These are phyloP conservation scores for Penicillium sp. DNA, from an alignment of 2,329 filamentous ascomycete genomes.

Conservation along the genomic window DNA sequence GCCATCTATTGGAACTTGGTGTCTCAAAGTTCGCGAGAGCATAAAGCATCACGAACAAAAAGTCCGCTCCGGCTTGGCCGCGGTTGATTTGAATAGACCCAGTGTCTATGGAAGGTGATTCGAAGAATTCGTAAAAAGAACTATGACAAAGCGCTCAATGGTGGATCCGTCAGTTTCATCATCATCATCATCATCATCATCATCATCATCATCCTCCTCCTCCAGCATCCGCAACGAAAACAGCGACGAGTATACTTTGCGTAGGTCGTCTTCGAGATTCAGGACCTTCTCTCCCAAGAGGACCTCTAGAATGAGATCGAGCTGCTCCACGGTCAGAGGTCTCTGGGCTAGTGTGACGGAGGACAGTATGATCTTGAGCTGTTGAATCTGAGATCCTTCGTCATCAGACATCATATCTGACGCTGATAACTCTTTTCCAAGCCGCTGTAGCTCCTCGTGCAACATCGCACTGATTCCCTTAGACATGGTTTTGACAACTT, in stretches of 20 bases:
- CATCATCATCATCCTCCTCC: background rate
- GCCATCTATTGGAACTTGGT: background rate
- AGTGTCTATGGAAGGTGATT: background rate
- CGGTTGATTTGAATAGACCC: background rate
- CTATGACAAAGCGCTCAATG: background rate
- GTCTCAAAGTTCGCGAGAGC: background rate
- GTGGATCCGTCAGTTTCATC: background rate
- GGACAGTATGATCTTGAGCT: background rate
- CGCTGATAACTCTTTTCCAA: background rate
- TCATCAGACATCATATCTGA: background rate
- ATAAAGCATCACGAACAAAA: background rate
- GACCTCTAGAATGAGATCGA: background rate
- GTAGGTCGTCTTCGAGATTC: background rate
- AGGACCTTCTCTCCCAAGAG: background rate
- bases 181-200: background rate
- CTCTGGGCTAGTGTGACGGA: background rate
- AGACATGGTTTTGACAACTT: background rate
- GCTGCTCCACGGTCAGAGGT: background rate
- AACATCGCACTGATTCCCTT: background rate
- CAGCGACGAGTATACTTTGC: background rate
- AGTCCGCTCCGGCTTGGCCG: background rate
- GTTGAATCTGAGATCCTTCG: background rate
- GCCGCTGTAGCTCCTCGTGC: background rate
- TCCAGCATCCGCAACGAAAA: background rate
- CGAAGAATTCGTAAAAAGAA: background rate